phyloP scores from a whole-genome alignment of 2,329 filamentous ascomycete genomes.

The Ophiostoma populinum region DNA sequence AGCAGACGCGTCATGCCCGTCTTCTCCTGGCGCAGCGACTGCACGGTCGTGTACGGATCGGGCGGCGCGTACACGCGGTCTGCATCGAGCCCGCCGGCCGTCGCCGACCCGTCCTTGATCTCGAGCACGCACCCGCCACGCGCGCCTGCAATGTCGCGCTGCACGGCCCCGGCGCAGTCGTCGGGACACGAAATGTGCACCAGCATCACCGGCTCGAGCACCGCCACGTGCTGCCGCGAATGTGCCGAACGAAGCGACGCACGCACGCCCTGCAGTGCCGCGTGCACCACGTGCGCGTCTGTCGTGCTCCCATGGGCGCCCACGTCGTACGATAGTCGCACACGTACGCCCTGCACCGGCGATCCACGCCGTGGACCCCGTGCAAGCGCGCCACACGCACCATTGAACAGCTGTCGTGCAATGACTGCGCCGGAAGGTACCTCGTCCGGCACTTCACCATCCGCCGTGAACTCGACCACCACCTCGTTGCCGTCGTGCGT shows the following conservation, averaged over 20 bases:
- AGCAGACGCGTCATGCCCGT: conserved; percentile 31
- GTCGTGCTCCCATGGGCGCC: conserved; percentile 49
- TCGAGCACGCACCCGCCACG: conserved; percentile 62
- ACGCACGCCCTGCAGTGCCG: conserved; percentile 45
- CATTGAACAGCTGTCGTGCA: conserved; percentile 51
- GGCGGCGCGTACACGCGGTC: conserved; percentile 84
- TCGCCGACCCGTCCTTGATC: conserved; percentile 35
- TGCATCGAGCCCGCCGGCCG: conserved; percentile 19
- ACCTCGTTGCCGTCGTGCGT: conserved; percentile 51
- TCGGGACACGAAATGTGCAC: conserved; percentile 78
- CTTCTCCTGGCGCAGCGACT: conserved; percentile 34
- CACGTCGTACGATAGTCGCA: conserved; percentile 49
- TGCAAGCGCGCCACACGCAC: conserved; percentile 66
- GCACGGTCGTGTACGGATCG: conserved; percentile 55
- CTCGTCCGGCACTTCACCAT: background rate
- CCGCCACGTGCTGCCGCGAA: conserved; percentile 38
- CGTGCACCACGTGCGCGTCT: conserved; percentile 49
- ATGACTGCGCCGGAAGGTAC: conserved; percentile 32
- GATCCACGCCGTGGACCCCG: conserved; percentile 68
- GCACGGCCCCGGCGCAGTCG: conserved; percentile 59
- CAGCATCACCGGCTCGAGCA: conserved; percentile 91
- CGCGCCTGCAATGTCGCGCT: conserved; percentile 61
- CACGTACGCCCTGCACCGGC: conserved; percentile 59
- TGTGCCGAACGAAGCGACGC: conserved; percentile 48
- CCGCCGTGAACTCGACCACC: conserved; percentile 34